Base-by-base conservation (phyloP, 306 rosid species). In the Phaseolus lunatus region DNA sequence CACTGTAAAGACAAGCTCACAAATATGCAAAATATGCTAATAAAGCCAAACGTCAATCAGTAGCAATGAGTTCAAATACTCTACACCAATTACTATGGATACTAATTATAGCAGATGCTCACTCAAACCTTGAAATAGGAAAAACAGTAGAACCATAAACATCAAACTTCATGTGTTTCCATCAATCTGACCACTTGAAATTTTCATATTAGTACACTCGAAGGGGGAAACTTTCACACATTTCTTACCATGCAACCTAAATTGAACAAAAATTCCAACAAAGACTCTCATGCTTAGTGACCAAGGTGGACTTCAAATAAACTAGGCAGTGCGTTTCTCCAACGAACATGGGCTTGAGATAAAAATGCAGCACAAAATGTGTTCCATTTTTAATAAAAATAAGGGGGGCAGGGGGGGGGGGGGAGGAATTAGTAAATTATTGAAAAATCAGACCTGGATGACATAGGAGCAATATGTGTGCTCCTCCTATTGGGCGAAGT, bases 401-500 rank as follows among this genome's bases (percentile, higher is more conserved):
- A n/a, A n/a, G n/a, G n/a, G n/a, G n/a, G n/a, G n/a, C n/a, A n/a
- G n/a, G n/a, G n/a, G n/a, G n/a, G n/a, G n/a, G n/a, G n/a, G n/a
- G n/a, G n/a, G n/a, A n/a, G n/a, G n/a, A n/a, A n/a, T n/a, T n/a
- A n/a, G n/a, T n/a, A 18, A 50, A 43, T 77, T 67, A 23, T 70
- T 45, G 62, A 82, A 75, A 61, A 52, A 75, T 43, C 84, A 58
- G 59, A 96, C 99, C 99, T 91, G 98, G 98, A 91, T 96, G 99
- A 74, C 99, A 96, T 48, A 92, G 89, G 74, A 96, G 93, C 75
- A 88, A 62, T 81, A 93, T 86, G 75, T 91, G 82, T 26, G 89
- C 97, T 76, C 99, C 98, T 65, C 99, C 99, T 49, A 96, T 85
- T 69, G 91, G 86, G 41, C 86, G 90, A 81, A 96, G 98, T 84